phyloP scores from a whole-genome alignment of 2,329 filamentous ascomycete species.

The Botryotinia globosa region DNA sequence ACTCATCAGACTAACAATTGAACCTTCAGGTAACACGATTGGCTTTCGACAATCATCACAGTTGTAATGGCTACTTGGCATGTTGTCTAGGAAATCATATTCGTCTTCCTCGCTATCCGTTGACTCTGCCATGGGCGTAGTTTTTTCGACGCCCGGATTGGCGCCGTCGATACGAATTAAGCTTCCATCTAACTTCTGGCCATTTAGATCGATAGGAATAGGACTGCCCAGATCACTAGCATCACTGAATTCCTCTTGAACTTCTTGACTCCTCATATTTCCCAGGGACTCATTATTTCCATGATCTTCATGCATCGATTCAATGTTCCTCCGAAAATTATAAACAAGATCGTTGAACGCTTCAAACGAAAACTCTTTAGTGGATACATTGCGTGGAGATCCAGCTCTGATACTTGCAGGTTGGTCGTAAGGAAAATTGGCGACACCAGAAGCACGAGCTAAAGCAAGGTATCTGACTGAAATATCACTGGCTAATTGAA shows the following conservation, averaged over 20 bases:
- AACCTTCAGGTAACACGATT: conserved; percentile 3
- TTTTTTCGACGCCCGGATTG: not conserved
- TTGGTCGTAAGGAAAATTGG: not conserved
- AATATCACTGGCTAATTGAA: not conserved
- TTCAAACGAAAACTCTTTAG: not conserved
- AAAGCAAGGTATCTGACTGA: not conserved
- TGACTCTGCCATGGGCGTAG: not conserved
- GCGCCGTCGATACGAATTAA: not conserved
- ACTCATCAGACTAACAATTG: not conserved
- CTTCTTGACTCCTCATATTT: not conserved
- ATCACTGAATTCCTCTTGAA: not conserved
- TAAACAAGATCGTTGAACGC: not conserved
- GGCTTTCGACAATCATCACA: conserved; percentile 10
- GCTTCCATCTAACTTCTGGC: not conserved
- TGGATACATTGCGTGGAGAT: not conserved
- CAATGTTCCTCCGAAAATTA: not conserved
- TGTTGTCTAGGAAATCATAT: not conserved
- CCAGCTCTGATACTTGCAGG: too few species aligned
- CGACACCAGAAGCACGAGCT: not conserved
- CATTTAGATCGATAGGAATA: not conserved
- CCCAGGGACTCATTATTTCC: too few species aligned
- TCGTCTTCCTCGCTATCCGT: conserved; percentile 1
- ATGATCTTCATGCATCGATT: not conserved
- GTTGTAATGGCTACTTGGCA: not conserved
- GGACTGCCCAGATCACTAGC: not conserved